Base-by-base conservation (phyloP, 1,139 yeast genomes). In the Eremothecium coryli region DNA sequence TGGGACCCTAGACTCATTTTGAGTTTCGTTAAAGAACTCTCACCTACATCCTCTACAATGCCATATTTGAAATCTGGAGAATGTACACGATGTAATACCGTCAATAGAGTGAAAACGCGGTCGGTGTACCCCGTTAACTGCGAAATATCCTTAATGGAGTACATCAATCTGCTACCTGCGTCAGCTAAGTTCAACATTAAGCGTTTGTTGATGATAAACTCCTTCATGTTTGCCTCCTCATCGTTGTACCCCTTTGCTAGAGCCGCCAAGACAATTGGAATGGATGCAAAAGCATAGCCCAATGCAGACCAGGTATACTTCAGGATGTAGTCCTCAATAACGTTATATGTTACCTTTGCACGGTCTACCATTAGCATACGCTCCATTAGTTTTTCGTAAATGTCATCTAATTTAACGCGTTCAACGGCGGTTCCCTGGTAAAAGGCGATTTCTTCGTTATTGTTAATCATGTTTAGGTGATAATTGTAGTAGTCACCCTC, bases 151-250 rank as follows among this genome's bases (percentile, higher is more conserved):
- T 88, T 86, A 46, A 86, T 82, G 2, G 96, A 85, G 57, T 85
- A 85, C 95, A 88, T 86, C 64, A 88, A 70, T 44, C 96, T 70
- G n/a, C 94, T 82, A 5, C 96, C 96, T 0, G 97, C 95, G 62
- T 88, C 97, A 1, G 96, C 95, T 54, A 88, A 69, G 4, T 93
- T 80, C 48, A 88, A 69, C 82, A 88, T 78, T 46, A 88, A 70
- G 50, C 96, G 70, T 62, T 88, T 88, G 64, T 86, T 88, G 39
- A 86, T 86, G 48, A 86, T 81, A 48, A 86, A 88, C 48, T 82
- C 88, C 49, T 85, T 78, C 86, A 88, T 85, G 49, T 76, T 78
- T 40, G 69, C 68, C 63, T 64, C 67, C 38, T 56, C 64, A 5
- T 52, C 42, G 23, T 59, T 61, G 9, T 51, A 44, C 12, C 59